phyloP scores from a whole-genome alignment of 306 rosid species.

The Albizia julibrissin region DNA sequence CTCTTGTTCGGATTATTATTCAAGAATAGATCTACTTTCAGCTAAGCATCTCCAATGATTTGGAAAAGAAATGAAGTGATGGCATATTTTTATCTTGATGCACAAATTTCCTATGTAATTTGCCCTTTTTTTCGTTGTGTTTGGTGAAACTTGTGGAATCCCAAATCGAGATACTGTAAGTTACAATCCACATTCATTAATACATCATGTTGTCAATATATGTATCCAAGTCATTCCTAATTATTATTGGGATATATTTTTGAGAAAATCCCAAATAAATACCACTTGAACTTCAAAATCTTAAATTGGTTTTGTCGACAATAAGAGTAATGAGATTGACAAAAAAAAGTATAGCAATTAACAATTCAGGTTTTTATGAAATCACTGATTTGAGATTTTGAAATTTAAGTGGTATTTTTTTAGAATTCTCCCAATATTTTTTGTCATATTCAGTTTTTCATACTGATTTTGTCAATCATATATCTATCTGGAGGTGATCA shows the following conservation, averaged over 20 bases:
- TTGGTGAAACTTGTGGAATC: background rate
- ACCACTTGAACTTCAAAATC: too few relatives aligned
- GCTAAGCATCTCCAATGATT: background rate
- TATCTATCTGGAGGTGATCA: conserved; percentile 38
- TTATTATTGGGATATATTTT: background rate
- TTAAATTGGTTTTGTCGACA: too few relatives aligned
- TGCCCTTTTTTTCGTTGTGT: background rate
- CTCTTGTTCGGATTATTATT: conserved; percentile 3
- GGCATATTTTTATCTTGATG: background rate
- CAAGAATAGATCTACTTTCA: background rate
- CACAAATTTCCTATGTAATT: background rate
- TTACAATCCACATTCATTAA: background rate
- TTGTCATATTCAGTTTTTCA: background rate
- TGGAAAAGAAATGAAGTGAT: background rate
- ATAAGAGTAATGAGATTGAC: too few relatives aligned
- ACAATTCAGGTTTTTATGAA: too few relatives aligned
- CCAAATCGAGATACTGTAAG: background rate
- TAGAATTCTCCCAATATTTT: too few relatives aligned
- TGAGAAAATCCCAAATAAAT: too few relatives aligned
- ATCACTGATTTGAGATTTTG: too few relatives aligned
- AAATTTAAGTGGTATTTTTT: too few relatives aligned
- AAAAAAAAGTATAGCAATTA: too few relatives aligned
- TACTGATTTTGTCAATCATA: background rate
- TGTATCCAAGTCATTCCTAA: background rate
- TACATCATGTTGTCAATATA: background rate